Percentiles rank a stretch among this genome's conserved stretches.
Conservation (phyloP, 257 asterid genomes). For the Rauvolfia tetraphylla region DNA sequence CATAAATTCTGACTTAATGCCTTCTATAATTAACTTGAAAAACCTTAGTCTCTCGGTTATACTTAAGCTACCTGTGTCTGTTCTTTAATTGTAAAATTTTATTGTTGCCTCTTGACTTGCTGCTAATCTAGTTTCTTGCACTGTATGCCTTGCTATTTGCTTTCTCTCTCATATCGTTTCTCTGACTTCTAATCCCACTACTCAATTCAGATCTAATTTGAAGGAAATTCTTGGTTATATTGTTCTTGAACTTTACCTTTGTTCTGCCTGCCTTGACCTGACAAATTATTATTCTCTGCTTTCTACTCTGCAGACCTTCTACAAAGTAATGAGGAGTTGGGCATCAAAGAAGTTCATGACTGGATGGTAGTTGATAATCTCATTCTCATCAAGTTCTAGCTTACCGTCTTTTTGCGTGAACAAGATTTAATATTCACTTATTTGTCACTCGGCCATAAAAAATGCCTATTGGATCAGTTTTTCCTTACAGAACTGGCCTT, state of each 20-base stretch:
- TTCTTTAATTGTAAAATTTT: not conserved
- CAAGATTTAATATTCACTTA: conserved; percentile 5
- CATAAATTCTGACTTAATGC: not conserved
- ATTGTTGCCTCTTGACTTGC: not conserved
- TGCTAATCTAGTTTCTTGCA: not conserved
- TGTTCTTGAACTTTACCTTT: not conserved
- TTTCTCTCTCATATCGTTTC: not conserved
- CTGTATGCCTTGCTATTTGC: not conserved
- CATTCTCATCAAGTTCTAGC: not conserved
- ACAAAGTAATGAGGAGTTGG: conserved; percentile 95
- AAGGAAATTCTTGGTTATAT: not conserved
- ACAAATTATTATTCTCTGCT: conserved; percentile 8
- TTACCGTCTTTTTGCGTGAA: not conserved
- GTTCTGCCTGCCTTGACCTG: not conserved
- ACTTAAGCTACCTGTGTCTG: not conserved
- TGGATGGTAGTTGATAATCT: conserved; percentile 57
- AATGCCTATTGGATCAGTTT: not conserved
- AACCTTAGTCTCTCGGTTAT: not conserved
- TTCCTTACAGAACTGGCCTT: not conserved
- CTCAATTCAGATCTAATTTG: not conserved
- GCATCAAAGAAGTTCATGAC: conserved; percentile 97
- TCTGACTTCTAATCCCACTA: not conserved
- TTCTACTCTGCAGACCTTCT: conserved; percentile 63
- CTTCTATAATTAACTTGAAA: not conserved
- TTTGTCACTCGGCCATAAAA: not conserved